Base-by-base conservation (phyloP, 768 basidiomycete genomes). In the Suillus placidus region DNA sequence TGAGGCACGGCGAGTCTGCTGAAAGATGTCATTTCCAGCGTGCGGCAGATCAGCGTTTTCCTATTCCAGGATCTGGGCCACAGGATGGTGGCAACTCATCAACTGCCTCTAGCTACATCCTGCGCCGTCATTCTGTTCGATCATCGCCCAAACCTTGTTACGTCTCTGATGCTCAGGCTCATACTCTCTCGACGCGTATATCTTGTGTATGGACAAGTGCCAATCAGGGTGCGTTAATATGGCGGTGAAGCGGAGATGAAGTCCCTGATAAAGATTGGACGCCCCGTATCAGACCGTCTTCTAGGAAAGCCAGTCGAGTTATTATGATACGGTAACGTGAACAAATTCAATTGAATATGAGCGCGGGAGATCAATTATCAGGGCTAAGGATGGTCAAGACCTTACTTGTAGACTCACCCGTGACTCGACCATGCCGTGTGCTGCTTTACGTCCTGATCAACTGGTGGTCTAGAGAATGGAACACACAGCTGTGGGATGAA, bases 191-290 rank as follows among this genome's bases (percentile, higher is more conserved):
- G 51, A 32, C 16, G 51, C 6, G 51, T 30, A 30, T 30, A 30
- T 30, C 8, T 30, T 55, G 20, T 55, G 54, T n/a, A 37, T 23
- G 14, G 56, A 14, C 8, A 57, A 57, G 58, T 40, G 58, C 18
- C 40, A 60, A 60, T 60, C 58, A 60, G 26, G 30, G 58, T 60
- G 14, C 18, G 6, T 32, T 42, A 42, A 60, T 42, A 60, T 60
- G 58, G 58, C 4, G 42, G 18, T 60, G 40, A n/a, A 42, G 40
- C 58, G 58, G 58, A 60, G 38, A 60, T 60, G 58, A 42, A 9
- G 12, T 12, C 12, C 16, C 40, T 38, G 58, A 60, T 60, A 30
- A 60, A 42, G 40, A 40, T 40, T 60, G 38, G 6, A 40, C 3
- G 38, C 26, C 18, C 54, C 32, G 18, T 34, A 26, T 40, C 38